Evolutionary conservation across 345 rosid species (phyloP).

Genomic region (Ceriops tagal): DNA sequence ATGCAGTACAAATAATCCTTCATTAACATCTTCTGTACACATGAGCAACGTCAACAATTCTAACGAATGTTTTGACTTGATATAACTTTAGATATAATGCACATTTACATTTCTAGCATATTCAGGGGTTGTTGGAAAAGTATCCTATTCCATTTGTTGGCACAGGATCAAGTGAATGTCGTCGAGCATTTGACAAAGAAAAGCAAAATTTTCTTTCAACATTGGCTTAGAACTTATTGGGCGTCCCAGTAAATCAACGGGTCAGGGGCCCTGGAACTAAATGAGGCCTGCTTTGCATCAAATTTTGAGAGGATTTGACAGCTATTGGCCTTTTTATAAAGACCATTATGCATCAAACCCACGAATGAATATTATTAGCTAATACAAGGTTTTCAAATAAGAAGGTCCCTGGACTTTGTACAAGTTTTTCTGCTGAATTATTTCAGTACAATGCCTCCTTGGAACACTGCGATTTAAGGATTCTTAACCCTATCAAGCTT

Average conservation of each 20-base stretch:
- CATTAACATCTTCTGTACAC: neutral
- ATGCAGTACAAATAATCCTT: no score
- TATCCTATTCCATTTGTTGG: slow-evolving; percentile 77
- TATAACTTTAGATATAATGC: neutral
- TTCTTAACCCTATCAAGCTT: slow-evolving; percentile 65
- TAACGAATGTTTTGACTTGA: slow-evolving; percentile 5
- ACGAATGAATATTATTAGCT: neutral
- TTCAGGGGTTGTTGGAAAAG: slow-evolving; percentile 78
- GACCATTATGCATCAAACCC: neutral
- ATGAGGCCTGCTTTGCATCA: neutral
- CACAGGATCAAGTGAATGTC: slow-evolving; percentile 75
- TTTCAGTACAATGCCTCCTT: slow-evolving; percentile 79
- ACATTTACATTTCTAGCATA: slow-evolving; percentile 13
- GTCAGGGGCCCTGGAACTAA: slow-evolving; percentile 5
- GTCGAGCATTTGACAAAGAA: slow-evolving; percentile 89
- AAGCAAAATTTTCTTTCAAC: slow-evolving; percentile 4
- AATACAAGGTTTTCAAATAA: neutral
- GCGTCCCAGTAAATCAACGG: neutral
- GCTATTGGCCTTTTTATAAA: neutral
- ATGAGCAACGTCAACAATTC: neutral
- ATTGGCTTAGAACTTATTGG: neutral
- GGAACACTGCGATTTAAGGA: slow-evolving; percentile 57
- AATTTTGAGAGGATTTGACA: neutral
- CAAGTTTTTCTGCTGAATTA: slow-evolving; percentile 13
- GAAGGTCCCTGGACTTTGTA: slow-evolving; percentile 5